Base-by-base conservation (phyloP, 441 rosid genomes). In the Gossypium schwendimanii region DNA sequence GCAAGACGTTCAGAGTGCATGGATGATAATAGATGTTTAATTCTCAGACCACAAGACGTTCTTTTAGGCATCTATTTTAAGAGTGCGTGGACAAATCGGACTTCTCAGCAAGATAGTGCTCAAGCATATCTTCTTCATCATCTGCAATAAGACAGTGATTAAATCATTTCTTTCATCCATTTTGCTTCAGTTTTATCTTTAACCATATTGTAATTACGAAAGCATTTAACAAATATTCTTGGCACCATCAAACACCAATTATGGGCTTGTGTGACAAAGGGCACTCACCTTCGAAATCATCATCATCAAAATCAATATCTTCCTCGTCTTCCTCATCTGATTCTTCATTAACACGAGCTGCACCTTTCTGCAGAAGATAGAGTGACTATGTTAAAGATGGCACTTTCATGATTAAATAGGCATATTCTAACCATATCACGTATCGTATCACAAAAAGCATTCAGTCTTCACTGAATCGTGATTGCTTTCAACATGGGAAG, bases 71-170 rank as follows among this genome's bases (percentile, higher is more conserved):
- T 79, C 84, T 74, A 80, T 78, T 85, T n/a, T 85, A 84, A 15
- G 88, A 75, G 75, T 91, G 96, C 47, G 84, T 11, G 0, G 90
- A 86, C 8, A 87, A 73, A 73, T 91, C 96, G 33, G 93, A 83
- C 81, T 95, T 95, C 89, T 92, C 97, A 0, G 97, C 97, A 76
- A 93, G 83, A 79, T 90, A 93, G 78, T 90, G 99, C 88, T 93
- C 96, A 17, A 95, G 87, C 97, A 95, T 93, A 80, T 91, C 99
- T 36, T 88, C 93, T 84, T 95, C 98, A 7, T 93, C 99, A 79
- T 90, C 99, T 86, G 86, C 80, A 73, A 53, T 1, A 20, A 8
- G 57, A 24, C 73, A 66, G 41, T 71, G 23, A 53, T 39, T n/a
- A 67, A 73, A 39, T 12, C 73, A 58, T n/a, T 45, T 49, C 39